A percentile compares a stretch with the other conserved stretches of the same genome.
phyloP scores from a whole-genome alignment of 2,329 filamentous ascomycete species.

The Grosmannia penicillata region DNA sequence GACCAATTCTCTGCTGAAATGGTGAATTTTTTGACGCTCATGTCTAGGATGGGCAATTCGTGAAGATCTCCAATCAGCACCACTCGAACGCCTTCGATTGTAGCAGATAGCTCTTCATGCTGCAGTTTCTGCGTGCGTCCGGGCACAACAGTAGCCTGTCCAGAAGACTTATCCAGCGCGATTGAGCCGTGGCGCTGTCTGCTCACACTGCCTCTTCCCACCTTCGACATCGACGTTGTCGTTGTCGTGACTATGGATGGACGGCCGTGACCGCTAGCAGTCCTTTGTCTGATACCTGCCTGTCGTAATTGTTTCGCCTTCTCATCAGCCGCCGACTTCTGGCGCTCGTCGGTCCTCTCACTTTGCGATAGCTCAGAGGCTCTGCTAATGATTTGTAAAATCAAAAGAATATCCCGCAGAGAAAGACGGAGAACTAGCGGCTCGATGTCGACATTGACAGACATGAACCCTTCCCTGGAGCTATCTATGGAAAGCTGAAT shows the following conservation, averaged over 20 bases:
- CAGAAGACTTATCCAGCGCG: too few species aligned
- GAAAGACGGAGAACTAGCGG: constrained; percentile 83
- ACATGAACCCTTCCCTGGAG: constrained; percentile 48
- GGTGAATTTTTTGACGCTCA: constrained; percentile 82
- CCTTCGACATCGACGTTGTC: neutral
- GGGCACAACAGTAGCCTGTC: neutral
- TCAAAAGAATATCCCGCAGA: constrained; percentile 84
- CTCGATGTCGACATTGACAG: constrained; percentile 76
- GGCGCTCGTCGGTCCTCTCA: constrained; percentile 29
- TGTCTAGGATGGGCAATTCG: constrained; percentile 85
- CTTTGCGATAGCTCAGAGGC: constrained; percentile 67
- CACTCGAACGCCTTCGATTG: constrained; percentile 75
- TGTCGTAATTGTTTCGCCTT: constrained; percentile 40
- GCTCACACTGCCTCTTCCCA: neutral
- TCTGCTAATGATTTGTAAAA: constrained; percentile 80
- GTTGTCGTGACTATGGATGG: constrained; percentile 31
- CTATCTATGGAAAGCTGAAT: constrained; percentile 76
- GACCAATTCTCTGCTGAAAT: constrained; percentile 86
- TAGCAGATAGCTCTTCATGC: constrained; percentile 55
- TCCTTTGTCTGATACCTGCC: constrained; percentile 35
- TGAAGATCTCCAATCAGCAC: constrained; percentile 93
- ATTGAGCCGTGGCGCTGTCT: too few species aligned
- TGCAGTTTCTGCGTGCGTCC: constrained; percentile 19
- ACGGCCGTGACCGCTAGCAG: constrained; percentile 40
- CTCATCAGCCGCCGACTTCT: constrained; percentile 29